phyloP scores from a whole-genome alignment of 495 filamentous ascomycete genomes.

The Chaetomium fimeti region DNA sequence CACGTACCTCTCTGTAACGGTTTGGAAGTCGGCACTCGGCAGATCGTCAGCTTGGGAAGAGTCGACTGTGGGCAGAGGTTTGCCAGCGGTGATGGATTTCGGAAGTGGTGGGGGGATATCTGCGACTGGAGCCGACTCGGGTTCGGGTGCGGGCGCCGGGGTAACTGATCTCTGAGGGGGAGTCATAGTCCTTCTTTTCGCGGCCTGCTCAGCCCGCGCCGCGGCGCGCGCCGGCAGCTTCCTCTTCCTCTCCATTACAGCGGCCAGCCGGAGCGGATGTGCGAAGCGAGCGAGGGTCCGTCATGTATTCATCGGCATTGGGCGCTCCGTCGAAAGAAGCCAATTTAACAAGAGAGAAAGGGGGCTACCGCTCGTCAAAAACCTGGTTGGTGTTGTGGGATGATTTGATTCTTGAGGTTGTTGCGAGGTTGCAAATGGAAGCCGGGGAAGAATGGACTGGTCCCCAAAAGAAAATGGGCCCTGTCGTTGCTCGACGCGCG shows the following conservation, averaged over 20 bases:
- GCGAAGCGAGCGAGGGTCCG: slow-evolving; percentile 18
- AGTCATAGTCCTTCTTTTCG: slow-evolving; percentile 51
- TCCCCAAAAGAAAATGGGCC: slow-evolving; percentile 27
- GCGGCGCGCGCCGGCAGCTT: slow-evolving; percentile 56
- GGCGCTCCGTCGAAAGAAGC: too few relatives aligned
- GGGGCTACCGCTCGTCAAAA: slow-evolving; percentile 5
- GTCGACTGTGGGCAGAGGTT: slow-evolving; percentile 71
- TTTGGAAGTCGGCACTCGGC: slow-evolving; percentile 70
- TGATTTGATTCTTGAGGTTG: background rate
- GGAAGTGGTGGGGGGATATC: slow-evolving; percentile 58
- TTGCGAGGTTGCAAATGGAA: slow-evolving; percentile 22
- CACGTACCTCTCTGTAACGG: slow-evolving; percentile 74
- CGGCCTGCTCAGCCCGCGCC: slow-evolving; percentile 49
- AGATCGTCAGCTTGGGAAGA: slow-evolving; percentile 65
- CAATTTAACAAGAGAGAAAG: background rate
- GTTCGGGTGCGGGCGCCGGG: slow-evolving; percentile 36
- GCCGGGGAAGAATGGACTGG: slow-evolving; percentile 13
- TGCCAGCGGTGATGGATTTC: slow-evolving; percentile 53
- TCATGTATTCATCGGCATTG: slow-evolving; percentile 32
- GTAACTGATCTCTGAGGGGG: slow-evolving; percentile 40
- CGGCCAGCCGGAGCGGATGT: slow-evolving; percentile 27
- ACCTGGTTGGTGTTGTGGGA: background rate
- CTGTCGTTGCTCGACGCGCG: slow-evolving; percentile 8
- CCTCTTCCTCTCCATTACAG: slow-evolving; percentile 55
- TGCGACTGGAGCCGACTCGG: slow-evolving; percentile 32